A percentile compares a stretch with the other conserved stretches of the same genome.
Conservation (phyloP, 352 stramenopile genomes). For the Phytophthora europaea region DNA sequence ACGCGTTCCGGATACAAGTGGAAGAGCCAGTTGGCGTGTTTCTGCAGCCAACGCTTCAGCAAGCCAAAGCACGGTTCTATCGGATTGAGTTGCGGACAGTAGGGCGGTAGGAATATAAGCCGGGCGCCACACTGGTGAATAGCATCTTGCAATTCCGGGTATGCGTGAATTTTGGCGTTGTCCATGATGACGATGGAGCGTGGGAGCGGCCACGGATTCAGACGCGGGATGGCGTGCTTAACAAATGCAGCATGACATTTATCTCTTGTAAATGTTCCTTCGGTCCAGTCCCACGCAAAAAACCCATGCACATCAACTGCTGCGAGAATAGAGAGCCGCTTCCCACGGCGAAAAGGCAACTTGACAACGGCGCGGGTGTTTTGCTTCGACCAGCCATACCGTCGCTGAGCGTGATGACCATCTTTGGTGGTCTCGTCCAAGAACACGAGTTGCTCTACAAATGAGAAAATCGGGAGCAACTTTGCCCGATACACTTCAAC, state of each 20-base stretch:
- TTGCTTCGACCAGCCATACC: background rate
- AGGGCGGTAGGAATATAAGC: background rate
- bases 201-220: background rate
- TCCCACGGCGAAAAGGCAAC: background rate
- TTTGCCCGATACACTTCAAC: background rate
- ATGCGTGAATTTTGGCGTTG: background rate
- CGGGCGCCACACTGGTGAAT: background rate
- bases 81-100: background rate
- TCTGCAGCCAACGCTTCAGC: background rate
- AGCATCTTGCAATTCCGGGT: background rate
- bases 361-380: background rate
- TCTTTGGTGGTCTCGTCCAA: background rate
- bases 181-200: background rate
- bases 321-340: background rate
- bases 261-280: background rate
- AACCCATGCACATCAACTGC: background rate
- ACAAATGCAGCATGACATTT: background rate
- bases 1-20: conserved; percentile 8
- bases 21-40: background rate
- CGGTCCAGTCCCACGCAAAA: background rate
- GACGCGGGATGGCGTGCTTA: background rate
- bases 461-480: background rate
- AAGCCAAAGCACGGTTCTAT: background rate
- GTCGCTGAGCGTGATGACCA: background rate
- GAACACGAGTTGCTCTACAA: background rate